These are phyloP conservation scores for Arbutus unedo DNA, from an alignment of 148 eudicot species.

Conservation along the genomic window DNA sequence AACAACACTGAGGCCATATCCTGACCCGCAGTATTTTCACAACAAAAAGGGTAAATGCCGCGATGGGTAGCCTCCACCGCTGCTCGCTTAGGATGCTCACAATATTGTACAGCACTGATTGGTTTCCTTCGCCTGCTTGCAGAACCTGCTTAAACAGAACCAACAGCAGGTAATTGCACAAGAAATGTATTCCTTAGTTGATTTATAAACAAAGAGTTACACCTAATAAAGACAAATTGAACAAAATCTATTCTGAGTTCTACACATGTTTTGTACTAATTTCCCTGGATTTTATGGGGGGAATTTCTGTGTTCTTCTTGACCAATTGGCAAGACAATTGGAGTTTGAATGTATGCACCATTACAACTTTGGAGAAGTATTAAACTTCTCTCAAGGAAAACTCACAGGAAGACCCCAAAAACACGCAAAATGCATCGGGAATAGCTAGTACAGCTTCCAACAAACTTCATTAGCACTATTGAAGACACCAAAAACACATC, in stretches of 20 bases:
- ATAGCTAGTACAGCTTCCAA: background rate
- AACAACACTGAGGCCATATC: background rate
- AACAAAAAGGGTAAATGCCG: background rate
- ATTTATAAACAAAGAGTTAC: background rate
- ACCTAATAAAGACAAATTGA: background rate
- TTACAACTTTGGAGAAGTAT: no score
- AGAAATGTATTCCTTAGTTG: background rate
- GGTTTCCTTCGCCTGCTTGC: constrained; percentile 90
- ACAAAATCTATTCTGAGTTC: background rate
- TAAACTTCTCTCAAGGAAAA: no score
- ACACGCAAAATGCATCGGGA: background rate
- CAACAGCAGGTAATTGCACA: background rate
- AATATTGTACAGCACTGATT: constrained; percentile 81
- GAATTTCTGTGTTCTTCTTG: no score
- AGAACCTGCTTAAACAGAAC: constrained; percentile 61
- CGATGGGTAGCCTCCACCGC: background rate
- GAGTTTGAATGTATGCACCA: no score
- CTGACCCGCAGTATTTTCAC: background rate
- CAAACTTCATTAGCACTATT: background rate
- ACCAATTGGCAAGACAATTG: no score
- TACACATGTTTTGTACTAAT: no score
- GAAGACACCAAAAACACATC: background rate
- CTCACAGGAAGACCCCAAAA: no score
- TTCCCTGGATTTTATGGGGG: no score
- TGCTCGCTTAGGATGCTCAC: constrained; percentile 21